Evolutionary conservation across 768 basidiomycete genomes (phyloP), one percentile per base, ranked within the genome.

Genomic region (Clitopilus passeckerianus): DNA sequence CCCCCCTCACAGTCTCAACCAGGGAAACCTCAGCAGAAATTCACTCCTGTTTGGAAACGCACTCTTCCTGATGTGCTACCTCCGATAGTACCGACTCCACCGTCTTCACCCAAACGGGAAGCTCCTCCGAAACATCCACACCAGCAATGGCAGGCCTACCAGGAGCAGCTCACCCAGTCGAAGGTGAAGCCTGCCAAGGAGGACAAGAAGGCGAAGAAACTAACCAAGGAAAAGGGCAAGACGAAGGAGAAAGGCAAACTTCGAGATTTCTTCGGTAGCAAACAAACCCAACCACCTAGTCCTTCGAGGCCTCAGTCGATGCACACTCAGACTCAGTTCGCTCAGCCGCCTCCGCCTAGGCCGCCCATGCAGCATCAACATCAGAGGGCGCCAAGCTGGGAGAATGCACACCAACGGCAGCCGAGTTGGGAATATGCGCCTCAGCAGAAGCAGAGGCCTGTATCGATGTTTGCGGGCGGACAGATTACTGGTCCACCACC

Each of bases 1-100:
- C 66, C 69, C 27, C 18, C 67, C 16, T 68, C 67, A 33, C 72
- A 67, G 16, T 68, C 9, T 10, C 46, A 50, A n/a, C 18, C 70
- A 57, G 22, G 54, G 12, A 44, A 64, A 59, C 35, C 64, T 60
- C 57, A 60, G 10, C 63, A 68, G 33, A 77, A 72, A 30, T 74
- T 76, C 56, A 70, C 75, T 9, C 80, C 81, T 2, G 64, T 75
- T 12, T 80, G 79, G 80, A 78, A 77, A 66, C 77, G 77, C 27
- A 70, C 74, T 0, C 60, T 65, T 30, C 64, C 64, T 30, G 66
- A 68, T 54, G 60, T 66, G 6, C 66, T 66, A 22, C 66, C 68
- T 18, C 70, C 72, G 6, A 67, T 67, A 15, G 65, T 68, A 24
- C 70, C 66, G 14, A 65, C 58, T 34, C 70, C 60, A 35, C 71